Evolutionary conservation across 306 rosid genomes (phyloP).

Genomic region (Quercus mongolica): DNA sequence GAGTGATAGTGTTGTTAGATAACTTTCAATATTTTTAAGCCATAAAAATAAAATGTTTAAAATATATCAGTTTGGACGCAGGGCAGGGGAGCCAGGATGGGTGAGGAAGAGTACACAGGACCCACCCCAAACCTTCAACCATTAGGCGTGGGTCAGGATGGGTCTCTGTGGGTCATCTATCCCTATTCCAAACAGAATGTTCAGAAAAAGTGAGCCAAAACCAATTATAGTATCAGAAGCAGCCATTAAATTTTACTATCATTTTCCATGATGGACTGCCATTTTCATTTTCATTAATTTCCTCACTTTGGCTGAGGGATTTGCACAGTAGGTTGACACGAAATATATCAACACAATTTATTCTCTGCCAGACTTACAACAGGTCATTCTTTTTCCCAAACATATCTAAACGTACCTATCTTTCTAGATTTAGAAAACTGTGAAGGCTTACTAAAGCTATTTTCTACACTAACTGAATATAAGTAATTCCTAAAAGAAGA

Average conservation of each 20-base stretch:
- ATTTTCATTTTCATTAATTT: neutral
- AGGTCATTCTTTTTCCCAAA: neutral
- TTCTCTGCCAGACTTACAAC: neutral
- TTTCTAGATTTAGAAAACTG: neutral
- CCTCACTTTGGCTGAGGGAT: neutral
- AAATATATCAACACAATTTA: neutral
- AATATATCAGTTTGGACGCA: too few species aligned
- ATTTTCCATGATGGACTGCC: neutral
- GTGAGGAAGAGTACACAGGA: too few species aligned
- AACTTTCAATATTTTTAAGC: too few species aligned
- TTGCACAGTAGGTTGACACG: neutral
- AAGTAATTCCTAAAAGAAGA: neutral
- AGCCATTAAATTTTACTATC: neutral
- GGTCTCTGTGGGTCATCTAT: too few species aligned
- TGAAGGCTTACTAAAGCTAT: neutral
- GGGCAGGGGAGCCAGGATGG: too few species aligned
- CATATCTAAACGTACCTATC: neutral
- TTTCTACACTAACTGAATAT: neutral
- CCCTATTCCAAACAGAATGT: too few species aligned
- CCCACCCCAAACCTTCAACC: too few species aligned
- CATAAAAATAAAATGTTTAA: too few species aligned
- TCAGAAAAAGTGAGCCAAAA: neutral
- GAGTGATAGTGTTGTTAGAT: too few species aligned
- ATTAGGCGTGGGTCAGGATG: too few species aligned
- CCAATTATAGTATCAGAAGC: neutral